Evolutionary conservation across 202 grass and related monocot genomes (phyloP).

Genomic region (Bolboschoenoplectus hybrid): DNA sequence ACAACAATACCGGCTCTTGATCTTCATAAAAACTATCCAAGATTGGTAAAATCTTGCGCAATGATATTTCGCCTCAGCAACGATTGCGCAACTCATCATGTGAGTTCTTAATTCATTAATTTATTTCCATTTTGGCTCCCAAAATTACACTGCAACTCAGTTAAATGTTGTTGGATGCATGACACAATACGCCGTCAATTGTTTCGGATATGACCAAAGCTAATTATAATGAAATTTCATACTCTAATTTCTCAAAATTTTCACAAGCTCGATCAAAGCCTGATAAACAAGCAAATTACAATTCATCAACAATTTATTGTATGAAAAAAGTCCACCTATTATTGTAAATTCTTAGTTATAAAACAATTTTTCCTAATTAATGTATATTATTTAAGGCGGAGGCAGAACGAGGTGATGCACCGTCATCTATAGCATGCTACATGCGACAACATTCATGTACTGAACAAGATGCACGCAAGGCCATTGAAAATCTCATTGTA

Average conservation of each 20-base stretch:
- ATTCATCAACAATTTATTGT: no score
- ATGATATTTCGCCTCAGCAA: conserved; percentile 33
- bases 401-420: conserved; percentile 42
- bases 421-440: conserved; percentile 50
- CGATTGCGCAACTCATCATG: conserved; percentile 32
- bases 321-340: no score
- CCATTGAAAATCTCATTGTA: conserved; percentile 25
- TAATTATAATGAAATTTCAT: no score
- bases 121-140: background rate
- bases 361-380: no score
- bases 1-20: background rate
- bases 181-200: no score
- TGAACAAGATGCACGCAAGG: conserved; percentile 31
- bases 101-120: background rate
- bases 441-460: conserved; percentile 38
- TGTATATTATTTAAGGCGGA: conserved; percentile 34
- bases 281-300: no score
- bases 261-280: no score
- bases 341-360: no score
- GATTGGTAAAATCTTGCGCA: conserved; percentile 30
- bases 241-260: no score
- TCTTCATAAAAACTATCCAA: conserved; percentile 18
- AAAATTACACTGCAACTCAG: no score
- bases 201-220: no score
- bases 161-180: no score